Evolutionary conservation across 108 stramenopile genomes (phyloP).

Genomic region (Nitzschia sp.): DNA sequence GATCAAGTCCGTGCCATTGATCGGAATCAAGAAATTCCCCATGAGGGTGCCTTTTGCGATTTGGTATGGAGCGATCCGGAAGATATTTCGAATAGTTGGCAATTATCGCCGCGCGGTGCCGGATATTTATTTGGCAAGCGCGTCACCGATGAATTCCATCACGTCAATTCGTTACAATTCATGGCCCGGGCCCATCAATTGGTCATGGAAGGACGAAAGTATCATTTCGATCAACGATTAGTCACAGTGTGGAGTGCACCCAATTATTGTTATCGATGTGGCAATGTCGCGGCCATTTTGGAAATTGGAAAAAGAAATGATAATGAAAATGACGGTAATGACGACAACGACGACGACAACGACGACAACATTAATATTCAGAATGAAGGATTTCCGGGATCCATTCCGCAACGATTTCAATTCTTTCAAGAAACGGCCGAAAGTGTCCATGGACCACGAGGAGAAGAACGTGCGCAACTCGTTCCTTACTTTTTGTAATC

Average conservation of each 20-base stretch:
- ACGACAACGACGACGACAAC: constrained; percentile 8
- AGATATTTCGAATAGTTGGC: constrained; percentile 79
- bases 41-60: constrained; percentile 99
- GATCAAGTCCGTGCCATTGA: constrained; percentile 94
- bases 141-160: constrained; percentile 91
- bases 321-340: too few relatives aligned
- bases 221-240: constrained; percentile 78
- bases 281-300: constrained; percentile 95
- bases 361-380: constrained; percentile 25
- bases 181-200: constrained; percentile 97
- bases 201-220: constrained; percentile 95
- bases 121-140: constrained; percentile 92
- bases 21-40: constrained; percentile 98
- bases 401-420: constrained; percentile 76
- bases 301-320: constrained; percentile 70
- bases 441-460: constrained; percentile 82
- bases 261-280: constrained; percentile 98
- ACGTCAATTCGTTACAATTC: constrained; percentile 88
- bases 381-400: constrained; percentile 42
- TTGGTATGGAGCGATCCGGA: constrained; percentile 99
- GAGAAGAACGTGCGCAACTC: constrained; percentile 81
- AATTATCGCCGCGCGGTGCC: constrained; percentile 83
- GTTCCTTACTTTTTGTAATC: constrained; percentile 93
- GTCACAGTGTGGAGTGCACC: constrained; percentile 97
- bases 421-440: constrained; percentile 86